A percentile compares a stretch with the other conserved stretches of the same genome.
Evolutionary conservation across 1,139 yeast species (phyloP).

Genomic region (Nakaseomyces kungkrabaensis): DNA sequence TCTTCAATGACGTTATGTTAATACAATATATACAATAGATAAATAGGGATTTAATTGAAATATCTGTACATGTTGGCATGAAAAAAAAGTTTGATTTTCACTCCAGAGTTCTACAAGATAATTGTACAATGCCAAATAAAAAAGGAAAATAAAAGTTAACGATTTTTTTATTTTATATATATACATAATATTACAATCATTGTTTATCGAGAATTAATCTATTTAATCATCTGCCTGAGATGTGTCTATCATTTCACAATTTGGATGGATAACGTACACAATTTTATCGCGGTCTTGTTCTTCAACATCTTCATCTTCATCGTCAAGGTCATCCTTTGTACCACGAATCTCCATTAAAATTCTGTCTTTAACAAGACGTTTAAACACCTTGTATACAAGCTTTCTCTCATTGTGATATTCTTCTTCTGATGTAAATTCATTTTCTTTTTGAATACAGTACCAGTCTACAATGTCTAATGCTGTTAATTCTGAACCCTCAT

Average conservation of each 20-base stretch:
- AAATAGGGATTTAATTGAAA: no score
- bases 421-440: constrained; percentile 56
- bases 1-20: neutral
- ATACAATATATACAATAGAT: neutral
- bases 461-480: constrained; percentile 65
- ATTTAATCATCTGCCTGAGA: constrained; percentile 7
- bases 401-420: constrained; percentile 64
- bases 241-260: constrained; percentile 62
- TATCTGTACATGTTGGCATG: no score
- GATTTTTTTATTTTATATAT: neutral
- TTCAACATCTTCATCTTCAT: constrained; percentile 22
- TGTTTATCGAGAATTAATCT: neutral
- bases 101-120: neutral
- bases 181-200: neutral
- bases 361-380: constrained; percentile 75
- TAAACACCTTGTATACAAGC: constrained; percentile 70
- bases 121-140: no score
- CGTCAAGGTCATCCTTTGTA: constrained; percentile 36
- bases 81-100: no score
- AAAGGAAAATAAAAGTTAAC: no score
- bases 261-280: constrained; percentile 80
- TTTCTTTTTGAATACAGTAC: constrained; percentile 72
- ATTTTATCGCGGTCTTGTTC: constrained; percentile 24
- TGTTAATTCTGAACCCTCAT: constrained; percentile 54
- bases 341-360: constrained; percentile 76